Percentiles rank a stretch among this genome's conserved stretches.
These are phyloP conservation scores for Cladosporium sphaerospermum DNA, from an alignment of 2,329 filamentous ascomycete species.

Conservation along the genomic window DNA sequence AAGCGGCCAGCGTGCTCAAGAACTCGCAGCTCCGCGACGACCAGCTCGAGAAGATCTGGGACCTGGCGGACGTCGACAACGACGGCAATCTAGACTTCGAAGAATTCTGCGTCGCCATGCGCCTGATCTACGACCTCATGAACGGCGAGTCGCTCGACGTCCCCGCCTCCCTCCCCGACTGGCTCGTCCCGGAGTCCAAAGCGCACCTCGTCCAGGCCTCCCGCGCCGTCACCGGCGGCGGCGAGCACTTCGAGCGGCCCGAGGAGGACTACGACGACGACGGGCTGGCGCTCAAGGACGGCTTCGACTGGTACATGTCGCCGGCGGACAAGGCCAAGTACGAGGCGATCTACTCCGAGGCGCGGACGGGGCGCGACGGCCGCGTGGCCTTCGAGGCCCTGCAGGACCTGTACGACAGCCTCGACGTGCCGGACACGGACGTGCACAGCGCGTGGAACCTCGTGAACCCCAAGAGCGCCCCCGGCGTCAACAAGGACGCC, in stretches of 20 bases:
- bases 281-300: constrained; percentile 78
- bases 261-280: constrained; percentile 72
- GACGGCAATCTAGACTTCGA: constrained; percentile 98
- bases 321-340: constrained; percentile 88
- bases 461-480: constrained; percentile 80
- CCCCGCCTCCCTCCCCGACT: constrained; percentile 80
- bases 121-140: constrained; percentile 92
- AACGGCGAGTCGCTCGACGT: constrained; percentile 93
- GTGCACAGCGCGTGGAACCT: constrained; percentile 93
- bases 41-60: constrained; percentile 96
- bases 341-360: constrained; percentile 93
- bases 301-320: constrained; percentile 99
- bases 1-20: constrained; percentile 66
- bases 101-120: constrained; percentile 98
- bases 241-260: constrained; percentile 76
- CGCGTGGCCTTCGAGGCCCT: constrained; percentile 69
- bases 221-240: constrained; percentile 70
- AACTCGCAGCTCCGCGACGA: constrained; percentile 67
- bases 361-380: constrained; percentile 71
- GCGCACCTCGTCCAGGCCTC: constrained; percentile 81
- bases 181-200: constrained; percentile 94
- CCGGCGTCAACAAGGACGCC: constrained; percentile 89
- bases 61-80: constrained; percentile 92
- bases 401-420: constrained; percentile 75
- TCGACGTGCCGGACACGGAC: constrained; percentile 69